Evolutionary conservation across 1,284 basidiomycete species (phyloP).

Genomic region (Fomitopsis pinicola): DNA sequence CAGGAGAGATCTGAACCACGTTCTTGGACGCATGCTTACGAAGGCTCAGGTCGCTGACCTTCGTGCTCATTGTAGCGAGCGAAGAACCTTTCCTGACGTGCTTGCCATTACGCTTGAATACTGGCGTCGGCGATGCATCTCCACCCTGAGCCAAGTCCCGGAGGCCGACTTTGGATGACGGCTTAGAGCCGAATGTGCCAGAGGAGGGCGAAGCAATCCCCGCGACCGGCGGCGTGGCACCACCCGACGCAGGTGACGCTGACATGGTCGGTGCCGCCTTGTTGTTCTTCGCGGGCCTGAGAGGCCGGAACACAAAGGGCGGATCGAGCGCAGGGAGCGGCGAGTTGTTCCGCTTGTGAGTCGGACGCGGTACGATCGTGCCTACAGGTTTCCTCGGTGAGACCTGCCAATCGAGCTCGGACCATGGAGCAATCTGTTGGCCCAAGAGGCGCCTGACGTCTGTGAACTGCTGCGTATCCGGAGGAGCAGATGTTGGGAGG

Average conservation of each 20-base stretch:
- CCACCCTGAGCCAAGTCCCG: constrained; percentile 15
- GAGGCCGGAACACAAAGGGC: constrained; percentile 52
- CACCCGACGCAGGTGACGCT: constrained; percentile 10
- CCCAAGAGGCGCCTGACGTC: constrained; percentile 34
- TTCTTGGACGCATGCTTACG: constrained; percentile 10
- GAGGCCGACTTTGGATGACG: constrained; percentile 31
- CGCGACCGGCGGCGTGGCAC: constrained; percentile 9
- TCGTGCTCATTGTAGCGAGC: constrained; percentile 24
- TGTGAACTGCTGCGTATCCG: constrained; percentile 9
- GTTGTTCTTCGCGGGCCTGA: constrained; percentile 41
- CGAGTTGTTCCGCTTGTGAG: constrained; percentile 48
- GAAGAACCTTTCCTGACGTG: constrained; percentile 36
- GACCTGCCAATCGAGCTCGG: constrained; percentile 41
- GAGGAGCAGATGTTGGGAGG: neutral
- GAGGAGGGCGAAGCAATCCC: constrained; percentile 16
- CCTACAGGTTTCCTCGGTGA: constrained; percentile 38
- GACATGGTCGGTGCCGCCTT: constrained; percentile 18
- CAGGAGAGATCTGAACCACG: constrained; percentile 40
- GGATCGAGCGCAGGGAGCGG: constrained; percentile 48
- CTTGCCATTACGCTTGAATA: constrained; percentile 40
- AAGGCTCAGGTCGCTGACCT: constrained; percentile 22
- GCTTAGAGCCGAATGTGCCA: constrained; percentile 46
- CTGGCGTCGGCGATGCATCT: constrained; percentile 35
- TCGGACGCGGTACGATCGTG: constrained; percentile 26
- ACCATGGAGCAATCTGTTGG: constrained; percentile 64